Evolutionary conservation across 768 basidiomycete genomes (phyloP).

Genomic region (Cyclocybe cylindracea): DNA sequence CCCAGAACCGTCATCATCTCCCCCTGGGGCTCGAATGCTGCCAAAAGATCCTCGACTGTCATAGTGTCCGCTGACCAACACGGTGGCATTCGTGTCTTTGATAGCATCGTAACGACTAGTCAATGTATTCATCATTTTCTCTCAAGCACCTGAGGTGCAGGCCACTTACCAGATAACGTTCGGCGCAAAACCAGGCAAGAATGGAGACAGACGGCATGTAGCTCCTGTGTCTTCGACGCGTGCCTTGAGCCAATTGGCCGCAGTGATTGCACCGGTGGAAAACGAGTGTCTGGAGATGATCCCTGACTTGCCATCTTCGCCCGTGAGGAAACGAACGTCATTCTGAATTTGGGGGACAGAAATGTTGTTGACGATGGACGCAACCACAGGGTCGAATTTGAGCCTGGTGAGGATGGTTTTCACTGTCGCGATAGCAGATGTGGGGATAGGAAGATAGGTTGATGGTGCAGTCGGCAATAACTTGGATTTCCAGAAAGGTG

Average conservation of each 20-base stretch:
- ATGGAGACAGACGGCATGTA: constrained; percentile 63
- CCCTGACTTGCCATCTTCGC: constrained; percentile 73
- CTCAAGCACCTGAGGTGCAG: neutral
- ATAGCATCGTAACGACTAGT: constrained; percentile 57
- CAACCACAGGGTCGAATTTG: constrained; percentile 69
- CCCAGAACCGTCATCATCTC: constrained; percentile 54
- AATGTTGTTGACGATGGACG: constrained; percentile 68
- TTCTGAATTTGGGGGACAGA: constrained; percentile 64
- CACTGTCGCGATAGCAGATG: constrained; percentile 54
- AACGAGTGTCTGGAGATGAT: constrained; percentile 87
- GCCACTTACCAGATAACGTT: constrained; percentile 79
- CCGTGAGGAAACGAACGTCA: constrained; percentile 82
- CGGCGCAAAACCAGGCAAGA: constrained; percentile 76
- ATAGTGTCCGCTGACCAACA: constrained; percentile 86
- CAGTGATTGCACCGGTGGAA: constrained; percentile 59
- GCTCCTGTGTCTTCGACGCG: constrained; percentile 78
- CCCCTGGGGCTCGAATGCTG: constrained; percentile 60
- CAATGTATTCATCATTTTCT: too few relatives aligned
- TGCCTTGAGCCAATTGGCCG: constrained; percentile 74
- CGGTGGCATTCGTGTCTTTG: constrained; percentile 58
- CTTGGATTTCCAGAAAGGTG: constrained; percentile 71
- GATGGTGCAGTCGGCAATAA: constrained; percentile 54
- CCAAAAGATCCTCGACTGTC: constrained; percentile 92
- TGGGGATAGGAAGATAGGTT: constrained; percentile 56
- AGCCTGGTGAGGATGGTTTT: constrained; percentile 56